These are phyloP conservation scores for Capsicum baccatum DNA, from an alignment of 257 asterid genomes.

Conservation along the genomic window DNA sequence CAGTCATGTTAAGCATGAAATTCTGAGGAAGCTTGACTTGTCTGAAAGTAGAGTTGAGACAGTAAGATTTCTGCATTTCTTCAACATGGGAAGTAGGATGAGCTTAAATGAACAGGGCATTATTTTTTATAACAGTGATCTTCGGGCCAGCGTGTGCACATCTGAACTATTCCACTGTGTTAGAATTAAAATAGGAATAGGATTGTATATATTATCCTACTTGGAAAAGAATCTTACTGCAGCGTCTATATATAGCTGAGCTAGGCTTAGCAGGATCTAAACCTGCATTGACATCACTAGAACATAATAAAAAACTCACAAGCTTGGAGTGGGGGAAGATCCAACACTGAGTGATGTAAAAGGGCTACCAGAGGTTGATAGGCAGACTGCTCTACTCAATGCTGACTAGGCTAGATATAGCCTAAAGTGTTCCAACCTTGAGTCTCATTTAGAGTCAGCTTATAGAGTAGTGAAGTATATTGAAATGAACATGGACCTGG, in stretches of 20 bases:
- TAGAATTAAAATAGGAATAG: background rate
- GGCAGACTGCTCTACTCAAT: no score
- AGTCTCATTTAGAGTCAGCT: background rate
- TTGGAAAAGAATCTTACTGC: background rate
- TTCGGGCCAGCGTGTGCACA: background rate
- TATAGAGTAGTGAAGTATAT: background rate
- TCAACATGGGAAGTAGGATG: conserved; percentile 7
- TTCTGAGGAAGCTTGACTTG: background rate
- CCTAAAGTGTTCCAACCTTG: no score
- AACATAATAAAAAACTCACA: background rate
- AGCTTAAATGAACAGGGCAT: background rate
- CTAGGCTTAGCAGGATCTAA: background rate
- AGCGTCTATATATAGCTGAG: background rate
- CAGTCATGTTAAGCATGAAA: conserved; percentile 10
- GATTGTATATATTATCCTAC: background rate
- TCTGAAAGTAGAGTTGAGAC: conserved; percentile 4
- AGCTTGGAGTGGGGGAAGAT: no score
- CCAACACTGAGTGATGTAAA: no score
- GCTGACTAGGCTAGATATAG: no score
- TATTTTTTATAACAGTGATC: background rate
- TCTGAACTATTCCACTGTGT: background rate
- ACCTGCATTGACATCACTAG: background rate
- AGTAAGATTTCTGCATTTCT: background rate
- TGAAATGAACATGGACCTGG: background rate
- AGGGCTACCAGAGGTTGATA: no score